Conservation (phyloP, 2,329 filamentous ascomycete species). For the Pseudocercospora crystallina region DNA sequence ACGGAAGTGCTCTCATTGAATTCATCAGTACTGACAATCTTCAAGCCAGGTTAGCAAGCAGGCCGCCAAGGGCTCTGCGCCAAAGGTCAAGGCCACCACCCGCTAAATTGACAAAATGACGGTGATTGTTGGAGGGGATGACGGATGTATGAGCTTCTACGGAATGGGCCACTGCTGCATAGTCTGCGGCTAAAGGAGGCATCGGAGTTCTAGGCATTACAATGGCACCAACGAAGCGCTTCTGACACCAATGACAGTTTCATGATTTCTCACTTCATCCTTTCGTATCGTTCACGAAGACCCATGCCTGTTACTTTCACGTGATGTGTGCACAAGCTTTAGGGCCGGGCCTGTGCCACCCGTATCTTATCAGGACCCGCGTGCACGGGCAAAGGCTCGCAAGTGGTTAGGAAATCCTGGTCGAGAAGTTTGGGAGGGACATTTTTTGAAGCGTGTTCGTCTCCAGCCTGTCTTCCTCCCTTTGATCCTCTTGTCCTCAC, state of each 20-base stretch:
- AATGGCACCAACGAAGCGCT: slow-evolving; percentile 14
- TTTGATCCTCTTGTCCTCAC: not conserved
- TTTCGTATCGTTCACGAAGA: not conserved
- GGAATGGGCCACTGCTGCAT: too few species aligned
- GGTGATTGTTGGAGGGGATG: not conserved
- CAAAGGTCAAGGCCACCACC: slow-evolving; percentile 82
- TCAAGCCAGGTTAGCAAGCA: slow-evolving; percentile 82
- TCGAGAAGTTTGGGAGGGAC: not conserved
- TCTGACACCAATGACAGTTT: not conserved
- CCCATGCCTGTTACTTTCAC: too few species aligned
- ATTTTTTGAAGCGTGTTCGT: too few species aligned
- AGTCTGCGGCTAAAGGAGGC: not conserved
- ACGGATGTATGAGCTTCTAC: too few species aligned
- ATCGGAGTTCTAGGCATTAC: slow-evolving; percentile 18
- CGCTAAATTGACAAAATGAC: slow-evolving; percentile 59
- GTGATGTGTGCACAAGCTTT: too few species aligned
- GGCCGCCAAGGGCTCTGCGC: slow-evolving; percentile 84
- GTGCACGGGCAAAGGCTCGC: too few species aligned
- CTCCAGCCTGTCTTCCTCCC: not conserved
- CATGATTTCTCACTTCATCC: not conserved
- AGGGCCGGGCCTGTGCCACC: too few species aligned
- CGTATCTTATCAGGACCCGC: too few species aligned
- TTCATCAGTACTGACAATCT: not conserved
- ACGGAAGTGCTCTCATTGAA: not conserved
- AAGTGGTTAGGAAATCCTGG: too few species aligned